Evolutionary conservation across 306 rosid species (phyloP).

Genomic region (Senna siamea): DNA sequence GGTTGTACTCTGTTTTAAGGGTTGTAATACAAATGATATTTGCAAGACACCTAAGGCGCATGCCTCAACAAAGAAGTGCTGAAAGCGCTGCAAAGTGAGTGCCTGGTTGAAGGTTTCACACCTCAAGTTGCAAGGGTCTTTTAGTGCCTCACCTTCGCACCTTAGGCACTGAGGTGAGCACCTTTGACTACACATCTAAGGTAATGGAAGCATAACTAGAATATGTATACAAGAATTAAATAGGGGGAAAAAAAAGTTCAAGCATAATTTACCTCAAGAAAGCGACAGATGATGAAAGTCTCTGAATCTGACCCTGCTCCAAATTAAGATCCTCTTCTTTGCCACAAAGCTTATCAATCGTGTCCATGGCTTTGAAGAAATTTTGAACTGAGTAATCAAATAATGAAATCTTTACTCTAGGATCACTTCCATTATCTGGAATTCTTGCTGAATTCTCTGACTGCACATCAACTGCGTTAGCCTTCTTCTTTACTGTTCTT

Average conservation of each 20-base stretch:
- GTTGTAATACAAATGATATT: no score
- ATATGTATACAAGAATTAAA: neutral
- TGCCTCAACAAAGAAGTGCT: no score
- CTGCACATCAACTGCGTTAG: neutral
- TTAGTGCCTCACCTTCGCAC: no score
- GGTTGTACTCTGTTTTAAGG: no score
- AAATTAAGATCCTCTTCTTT: slow-evolving; percentile 42
- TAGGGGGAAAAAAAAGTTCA: neutral
- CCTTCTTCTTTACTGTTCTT: slow-evolving; percentile 21
- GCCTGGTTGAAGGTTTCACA: no score
- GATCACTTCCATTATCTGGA: slow-evolving; percentile 25
- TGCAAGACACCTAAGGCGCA: no score
- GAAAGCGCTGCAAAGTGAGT: no score
- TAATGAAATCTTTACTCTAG: slow-evolving; percentile 45
- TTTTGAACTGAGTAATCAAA: slow-evolving; percentile 70
- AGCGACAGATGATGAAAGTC: slow-evolving; percentile 58
- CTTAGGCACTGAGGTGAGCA: no score
- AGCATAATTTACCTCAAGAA: slow-evolving; percentile 64
- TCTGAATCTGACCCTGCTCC: slow-evolving; percentile 53
- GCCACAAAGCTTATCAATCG: slow-evolving; percentile 64
- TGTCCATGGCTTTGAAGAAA: slow-evolving; percentile 62
- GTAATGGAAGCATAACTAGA: neutral
- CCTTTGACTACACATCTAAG: neutral
- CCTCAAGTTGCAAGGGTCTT: no score
- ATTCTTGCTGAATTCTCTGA: slow-evolving; percentile 19